A percentile compares a stretch with the other conserved stretches of the same genome.
phyloP scores from a whole-genome alignment of 208 protist species.

The Sergeia podlipaevii region DNA sequence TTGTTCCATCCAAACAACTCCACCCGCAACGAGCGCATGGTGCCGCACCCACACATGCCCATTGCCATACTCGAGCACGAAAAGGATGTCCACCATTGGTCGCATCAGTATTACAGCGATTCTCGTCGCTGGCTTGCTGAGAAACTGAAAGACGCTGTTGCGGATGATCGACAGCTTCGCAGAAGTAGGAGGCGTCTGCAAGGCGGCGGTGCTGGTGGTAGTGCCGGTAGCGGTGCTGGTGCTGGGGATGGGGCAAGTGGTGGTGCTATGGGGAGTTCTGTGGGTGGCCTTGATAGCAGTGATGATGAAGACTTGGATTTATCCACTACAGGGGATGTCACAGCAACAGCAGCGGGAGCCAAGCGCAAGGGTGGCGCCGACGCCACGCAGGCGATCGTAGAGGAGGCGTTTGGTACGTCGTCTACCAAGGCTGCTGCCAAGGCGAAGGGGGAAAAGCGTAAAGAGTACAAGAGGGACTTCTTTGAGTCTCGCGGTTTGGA shows the following conservation, averaged over 20 bases:
- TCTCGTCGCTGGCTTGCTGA: conserved; percentile 57
- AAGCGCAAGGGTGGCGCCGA: not conserved
- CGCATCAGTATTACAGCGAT: conserved; percentile 55
- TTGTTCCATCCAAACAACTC: conserved; percentile 60
- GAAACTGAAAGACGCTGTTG: conserved; percentile 35
- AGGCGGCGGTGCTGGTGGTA: not conserved
- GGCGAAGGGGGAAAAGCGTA: conserved; percentile 11
- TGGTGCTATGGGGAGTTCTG: not conserved
- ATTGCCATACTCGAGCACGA: conserved; percentile 56
- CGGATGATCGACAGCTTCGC: conserved; percentile 38
- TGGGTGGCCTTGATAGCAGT: conserved; percentile 14
- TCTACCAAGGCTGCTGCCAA: conserved; percentile 2
- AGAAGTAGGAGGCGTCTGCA: not conserved
- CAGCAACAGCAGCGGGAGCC: not conserved
- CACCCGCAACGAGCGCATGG: conserved; percentile 27
- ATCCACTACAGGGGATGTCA: not conserved
- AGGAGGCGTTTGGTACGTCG: not conserved
- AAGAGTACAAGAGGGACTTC: conserved; percentile 45
- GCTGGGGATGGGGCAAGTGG: not conserved
- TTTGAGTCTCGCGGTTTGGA: conserved; percentile 65
- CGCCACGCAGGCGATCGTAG: not conserved
- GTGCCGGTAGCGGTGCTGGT: not conserved
- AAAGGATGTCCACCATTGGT: conserved; percentile 54
- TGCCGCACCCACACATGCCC: conserved; percentile 61
- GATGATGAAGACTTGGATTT: conserved; percentile 6